phyloP scores from a whole-genome alignment of 2,329 filamentous ascomycete genomes.

The Arachnomyces sp. region DNA sequence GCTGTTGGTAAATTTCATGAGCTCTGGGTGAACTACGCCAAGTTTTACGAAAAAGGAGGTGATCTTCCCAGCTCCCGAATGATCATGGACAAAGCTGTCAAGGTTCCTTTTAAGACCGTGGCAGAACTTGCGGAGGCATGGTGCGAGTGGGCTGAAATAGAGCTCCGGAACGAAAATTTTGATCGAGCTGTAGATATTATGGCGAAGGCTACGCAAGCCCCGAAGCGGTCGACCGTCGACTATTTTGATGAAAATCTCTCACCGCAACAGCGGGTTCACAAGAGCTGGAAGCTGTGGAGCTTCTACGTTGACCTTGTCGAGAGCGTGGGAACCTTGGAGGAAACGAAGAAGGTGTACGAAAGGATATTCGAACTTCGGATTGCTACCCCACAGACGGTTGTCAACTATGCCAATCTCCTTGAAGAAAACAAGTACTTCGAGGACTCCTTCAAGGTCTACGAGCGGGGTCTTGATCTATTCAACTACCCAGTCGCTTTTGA shows the following conservation, averaged over 20 bases:
- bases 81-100: constrained; percentile 96
- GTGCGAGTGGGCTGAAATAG: constrained; percentile 99
- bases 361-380: constrained; percentile 97
- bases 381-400: constrained; percentile 93
- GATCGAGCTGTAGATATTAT: constrained; percentile 91
- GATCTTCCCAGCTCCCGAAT: constrained; percentile 78
- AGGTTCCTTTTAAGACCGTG: constrained; percentile 97
- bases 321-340: constrained; percentile 81
- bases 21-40: constrained; percentile 93
- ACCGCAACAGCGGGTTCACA: constrained; percentile 93
- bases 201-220: constrained; percentile 94
- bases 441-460: constrained; percentile 96
- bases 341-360: constrained; percentile 91
- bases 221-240: constrained; percentile 95
- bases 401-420: constrained; percentile 93
- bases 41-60: constrained; percentile 85
- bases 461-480: constrained; percentile 94
- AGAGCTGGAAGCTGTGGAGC: constrained; percentile 99
- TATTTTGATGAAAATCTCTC: constrained; percentile 95
- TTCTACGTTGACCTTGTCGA: constrained; percentile 98
- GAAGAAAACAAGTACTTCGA: constrained; percentile 95
- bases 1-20: constrained; percentile 89
- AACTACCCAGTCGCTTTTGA: constrained; percentile 97
- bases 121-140: constrained; percentile 94
- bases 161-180: constrained; percentile 90